Base-by-base conservation (phyloP, 73 alveolate genomes). In the Symbiodinium pilosum region DNA sequence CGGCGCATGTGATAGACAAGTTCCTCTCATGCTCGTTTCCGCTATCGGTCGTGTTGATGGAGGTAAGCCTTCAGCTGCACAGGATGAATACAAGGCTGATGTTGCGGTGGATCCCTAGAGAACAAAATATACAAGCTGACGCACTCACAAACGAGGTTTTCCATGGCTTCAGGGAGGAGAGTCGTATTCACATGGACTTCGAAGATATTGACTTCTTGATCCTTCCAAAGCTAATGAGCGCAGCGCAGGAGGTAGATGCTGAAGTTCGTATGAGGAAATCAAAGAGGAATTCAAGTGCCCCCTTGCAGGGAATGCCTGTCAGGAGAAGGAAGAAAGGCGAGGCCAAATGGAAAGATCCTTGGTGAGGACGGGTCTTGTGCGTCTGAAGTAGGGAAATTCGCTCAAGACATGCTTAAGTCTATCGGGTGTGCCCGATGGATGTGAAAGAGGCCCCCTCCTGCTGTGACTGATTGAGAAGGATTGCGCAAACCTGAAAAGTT, bases 51-150 rank as follows among this genome's bases (percentile, higher is more conserved):
- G 87, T 89, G 39, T 47, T 64, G 0, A 89, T 89, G 87, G 95
- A 89, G 16, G 73, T 89, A 39, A 51, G 87, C 28, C 4, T 40
- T 20, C 86, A 89, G 32, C 73, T 89, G 40, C 51, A 68, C 38
- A 6, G 43, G 87, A 5, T 20, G 47, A 16, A 68, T 9, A 4
- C 73, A 30, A 59, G 73, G n/a, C 8, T 64, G 87, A 47, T 28
- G 54, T 73, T 89, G 38, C 87, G 75, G 4, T 89, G 95, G 95
- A 24, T 68, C 14, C 95, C 95, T 3, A 40, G 95, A 20, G 75
- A n/a, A 0, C 95, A 89, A 47, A 89, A 89, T 39, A 42, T 11
- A 24, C 54, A 38, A 69, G 84, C 77, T 1, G 94, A 87, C 34
- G 84, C 94, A 2, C 69, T 87, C 30, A 87, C 86, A 0, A 87